Evolutionary conservation across 2,329 filamentous ascomycete genomes (phyloP), one percentile per base, ranked within the genome.

Genomic region (Arthrobotrys sphaeroides): DNA sequence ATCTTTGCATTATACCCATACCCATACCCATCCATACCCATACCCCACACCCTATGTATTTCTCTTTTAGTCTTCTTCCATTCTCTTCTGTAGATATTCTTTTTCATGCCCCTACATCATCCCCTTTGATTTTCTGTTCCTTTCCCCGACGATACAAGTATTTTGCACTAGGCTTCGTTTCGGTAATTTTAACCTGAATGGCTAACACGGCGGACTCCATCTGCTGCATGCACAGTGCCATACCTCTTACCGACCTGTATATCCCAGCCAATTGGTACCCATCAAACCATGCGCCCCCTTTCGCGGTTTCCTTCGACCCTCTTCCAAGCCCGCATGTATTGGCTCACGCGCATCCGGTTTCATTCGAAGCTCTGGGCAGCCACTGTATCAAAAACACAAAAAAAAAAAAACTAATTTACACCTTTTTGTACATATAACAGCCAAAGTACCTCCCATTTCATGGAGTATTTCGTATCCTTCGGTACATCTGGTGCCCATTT

Each of bases 51-150:
- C 47, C n/a, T 10, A 53, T 73, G 69, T 73, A 59, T 28, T 51
- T 20, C 51, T 57, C 26, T 66, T 73, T 73, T 73, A 51, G 60
- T 66, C 57, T 66, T 33, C 42, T 60, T 66, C 57, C 61, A 66
- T 66, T 67, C 51, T 66, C 61, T 73, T 64, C 43, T 73, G 69
- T 73, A 73, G 69, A 73, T 73, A 73, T 73, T 60, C 33, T 55
- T 36, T 36, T 66, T 51, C 20, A 31, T 31, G 28, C 22, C 28
- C 49, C 33, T 5, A 16, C n/a, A 16, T 36, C 36, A 70, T 55
- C 43, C 31, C n/a, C 16, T 38, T 45, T 60, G 33, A 55, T 26
- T 24, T 61, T 20, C 9, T 20, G 36, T 53, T 38, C 18, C 0
- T 13, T 38, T 38, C 24, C 12, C 45, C 28, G 31, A 43, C 53